Evolutionary conservation across 1,284 basidiomycete species (phyloP).

Genomic region (Ceratorhiza oryzae-sativae): DNA sequence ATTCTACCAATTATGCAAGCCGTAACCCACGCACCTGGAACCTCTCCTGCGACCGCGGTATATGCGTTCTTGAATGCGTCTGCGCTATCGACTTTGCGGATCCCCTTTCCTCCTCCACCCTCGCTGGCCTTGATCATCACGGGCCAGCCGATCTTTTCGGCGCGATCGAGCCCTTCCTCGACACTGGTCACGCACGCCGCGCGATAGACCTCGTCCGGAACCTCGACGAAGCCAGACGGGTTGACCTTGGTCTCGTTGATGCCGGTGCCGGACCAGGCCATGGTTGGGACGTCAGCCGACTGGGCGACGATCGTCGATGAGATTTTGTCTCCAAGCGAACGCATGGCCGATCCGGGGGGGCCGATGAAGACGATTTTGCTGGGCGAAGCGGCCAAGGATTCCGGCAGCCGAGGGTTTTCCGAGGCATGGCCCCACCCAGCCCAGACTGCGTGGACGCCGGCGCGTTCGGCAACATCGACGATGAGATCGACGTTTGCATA

Average conservation of each 20-base stretch:
- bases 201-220: conserved; percentile 90
- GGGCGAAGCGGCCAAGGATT: conserved; percentile 88
- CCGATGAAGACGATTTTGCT: conserved; percentile 99
- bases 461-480: conserved; percentile 96
- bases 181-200: conserved; percentile 90
- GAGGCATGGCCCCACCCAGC: conserved; percentile 99
- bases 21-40: conserved; percentile 74
- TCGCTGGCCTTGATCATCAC: conserved; percentile 99
- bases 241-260: conserved; percentile 90
- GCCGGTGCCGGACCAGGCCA: conserved; percentile 98
- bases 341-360: conserved; percentile 98
- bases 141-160: conserved; percentile 93
- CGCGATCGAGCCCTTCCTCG: conserved; percentile 85
- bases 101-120: conserved; percentile 99
- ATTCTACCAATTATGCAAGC: conserved; percentile 16
- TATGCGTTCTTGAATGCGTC: conserved; percentile 94
- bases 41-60: conserved; percentile 94
- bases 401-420: conserved; percentile 98
- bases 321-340: conserved; percentile 99
- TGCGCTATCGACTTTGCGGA: conserved; percentile 85
- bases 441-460: conserved; percentile 99
- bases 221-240: conserved; percentile 89
- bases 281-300: conserved; percentile 95
- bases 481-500: conserved; percentile 99
- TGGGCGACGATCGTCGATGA: conserved; percentile 99